A percentile compares a stretch with the other conserved stretches of the same genome.
Evolutionary conservation across 345 rosid species (phyloP).

Genomic region (Acer yangbiense): DNA sequence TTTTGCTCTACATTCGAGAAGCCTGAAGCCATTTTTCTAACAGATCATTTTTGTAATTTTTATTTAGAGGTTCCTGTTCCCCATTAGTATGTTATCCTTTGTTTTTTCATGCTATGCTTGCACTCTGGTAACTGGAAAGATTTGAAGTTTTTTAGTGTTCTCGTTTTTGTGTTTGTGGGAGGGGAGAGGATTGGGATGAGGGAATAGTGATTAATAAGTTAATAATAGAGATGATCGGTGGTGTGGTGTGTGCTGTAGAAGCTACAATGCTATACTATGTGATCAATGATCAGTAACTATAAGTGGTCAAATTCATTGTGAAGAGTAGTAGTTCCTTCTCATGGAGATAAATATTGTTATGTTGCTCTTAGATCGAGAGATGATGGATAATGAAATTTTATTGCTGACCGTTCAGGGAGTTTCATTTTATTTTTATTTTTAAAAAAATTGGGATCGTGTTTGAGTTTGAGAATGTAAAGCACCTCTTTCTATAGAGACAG

Average conservation of each 20-base stretch:
- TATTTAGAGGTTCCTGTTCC: neutral
- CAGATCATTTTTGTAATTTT: neutral
- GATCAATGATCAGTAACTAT: too few species aligned
- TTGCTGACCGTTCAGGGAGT: neutral
- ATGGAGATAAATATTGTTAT: neutral
- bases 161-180: neutral
- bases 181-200: neutral
- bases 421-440: neutral
- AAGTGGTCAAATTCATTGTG: too few species aligned
- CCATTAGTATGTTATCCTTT: neutral
- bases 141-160: neutral
- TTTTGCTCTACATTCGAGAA: neutral
- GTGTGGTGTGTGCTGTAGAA: too few species aligned
- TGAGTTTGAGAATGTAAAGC: neutral
- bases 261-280: too few species aligned
- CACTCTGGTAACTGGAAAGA: neutral
- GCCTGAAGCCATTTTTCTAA: neutral
- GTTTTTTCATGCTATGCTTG: neutral
- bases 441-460: neutral
- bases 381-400: neutral
- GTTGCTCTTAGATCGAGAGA: neutral
- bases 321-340: neutral
- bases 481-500: neutral
- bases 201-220: neutral
- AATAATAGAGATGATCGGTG: too few species aligned